Conservation (phyloP, 2,329 filamentous ascomycete species). For the Cercospora sp. region DNA sequence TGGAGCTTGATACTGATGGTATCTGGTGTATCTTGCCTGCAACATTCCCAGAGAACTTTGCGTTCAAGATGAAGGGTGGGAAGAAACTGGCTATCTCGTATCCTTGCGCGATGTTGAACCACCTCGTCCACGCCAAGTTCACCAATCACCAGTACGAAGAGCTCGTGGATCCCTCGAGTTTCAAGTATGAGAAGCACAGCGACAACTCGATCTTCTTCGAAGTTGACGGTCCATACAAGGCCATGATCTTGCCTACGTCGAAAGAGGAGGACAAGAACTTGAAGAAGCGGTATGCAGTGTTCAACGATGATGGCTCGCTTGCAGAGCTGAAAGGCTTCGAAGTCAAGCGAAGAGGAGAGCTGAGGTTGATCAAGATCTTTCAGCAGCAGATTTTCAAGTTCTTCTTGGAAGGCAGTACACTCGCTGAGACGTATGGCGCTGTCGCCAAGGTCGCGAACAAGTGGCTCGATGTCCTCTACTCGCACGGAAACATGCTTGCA, state of each 20-base stretch:
- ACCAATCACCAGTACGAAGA: slow-evolving; percentile 98
- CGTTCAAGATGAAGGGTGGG: slow-evolving; percentile 89
- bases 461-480: slow-evolving; percentile 93
- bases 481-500: slow-evolving; percentile 81
- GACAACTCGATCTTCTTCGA: slow-evolving; percentile 99
- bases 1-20: slow-evolving; percentile 96
- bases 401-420: slow-evolving; percentile 85
- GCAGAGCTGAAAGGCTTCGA: slow-evolving; percentile 98
- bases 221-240: slow-evolving; percentile 94
- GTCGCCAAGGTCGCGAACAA: slow-evolving; percentile 94
- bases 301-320: slow-evolving; percentile 94
- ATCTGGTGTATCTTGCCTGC: slow-evolving; percentile 99
- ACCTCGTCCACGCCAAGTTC: slow-evolving; percentile 89
- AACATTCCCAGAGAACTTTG: slow-evolving; percentile 94
- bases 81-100: slow-evolving; percentile 98
- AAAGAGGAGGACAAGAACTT: slow-evolving; percentile 99
- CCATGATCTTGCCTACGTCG: slow-evolving; percentile 95
- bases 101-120: slow-evolving; percentile 98
- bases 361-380: slow-evolving; percentile 99
- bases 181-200: slow-evolving; percentile 94
- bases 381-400: slow-evolving; percentile 99
- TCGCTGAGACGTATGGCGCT: slow-evolving; percentile 83
- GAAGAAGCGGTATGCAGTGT: slow-evolving; percentile 98
- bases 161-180: slow-evolving; percentile 71
- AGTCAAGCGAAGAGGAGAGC: slow-evolving; percentile 92